Evolutionary conservation across 129 eudicot species (phyloP), one percentile per base, ranked within the genome.

Genomic region (Helianthus tuberosus): DNA sequence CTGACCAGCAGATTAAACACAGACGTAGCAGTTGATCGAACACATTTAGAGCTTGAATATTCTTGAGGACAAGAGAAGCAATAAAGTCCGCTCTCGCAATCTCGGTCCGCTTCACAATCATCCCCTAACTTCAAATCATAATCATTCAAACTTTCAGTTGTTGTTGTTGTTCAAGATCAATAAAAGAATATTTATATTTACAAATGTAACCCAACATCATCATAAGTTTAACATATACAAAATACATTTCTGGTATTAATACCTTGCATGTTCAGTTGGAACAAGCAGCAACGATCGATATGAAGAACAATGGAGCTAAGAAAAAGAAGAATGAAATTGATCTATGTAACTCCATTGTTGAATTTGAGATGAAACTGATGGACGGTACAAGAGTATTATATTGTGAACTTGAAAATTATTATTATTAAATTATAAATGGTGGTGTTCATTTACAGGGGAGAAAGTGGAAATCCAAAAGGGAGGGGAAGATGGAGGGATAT

Each of bases 21-120:
- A 23, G 79, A n/a, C 7, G 97, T 85, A 53, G 79, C 83, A 7
- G 83, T 61, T 77, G 85, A 81, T 76, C 97, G 79, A 12, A 92
- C 96, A 72, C 97, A 92, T 75, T 69, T 77, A 8, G 86, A 79
- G 71, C 88, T 87, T 5, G 41, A 2, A 77, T 77, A 89, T 27
- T 70, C 86, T 60, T 80, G 77, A 52, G 83, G 73, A 75, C 97
- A 92, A 12, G 91, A 77, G 50, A 89, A 83, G 70, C 97, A 92
- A 63, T 89, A 81, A 0, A 82, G 84, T 15, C 97, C 97, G 6
- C 75, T 72, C 72, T 69, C 88, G 61, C 97, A 92, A 81, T 85
- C 91, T 57, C 64, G 80, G 54, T 84, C 82, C 7, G 77, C 10
- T 38, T 85, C 57, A 61, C 96, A 90, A 15, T 79, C 75, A 47